Evolutionary conservation across 208 protist species (phyloP), one percentile per base, ranked within the genome.

Genomic region (Entamoeba invadens): DNA sequence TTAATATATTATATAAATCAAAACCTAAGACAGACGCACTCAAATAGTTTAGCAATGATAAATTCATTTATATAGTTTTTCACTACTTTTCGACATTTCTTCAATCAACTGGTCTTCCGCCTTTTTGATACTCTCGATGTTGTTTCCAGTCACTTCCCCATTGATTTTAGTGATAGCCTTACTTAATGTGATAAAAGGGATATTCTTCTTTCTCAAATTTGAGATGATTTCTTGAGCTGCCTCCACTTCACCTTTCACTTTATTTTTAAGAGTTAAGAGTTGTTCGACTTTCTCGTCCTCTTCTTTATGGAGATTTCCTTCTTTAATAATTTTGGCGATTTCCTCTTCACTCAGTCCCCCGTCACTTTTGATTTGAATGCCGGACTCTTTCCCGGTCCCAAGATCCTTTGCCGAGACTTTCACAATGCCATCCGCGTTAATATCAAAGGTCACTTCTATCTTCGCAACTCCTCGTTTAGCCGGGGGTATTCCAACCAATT

Each of bases 401-500:
- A 99, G 98, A 96, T 99, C 98, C 92, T 95, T 94, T 0, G 98
- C 98, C 45, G 95, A 96, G 2, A 99, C 98, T 93, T 98, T 97
- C 14, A 99, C 96, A 95, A 99, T 99, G 94, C 98, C 98, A 96
- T 99, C 98, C 94, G 97, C 98, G 95, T 99, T 98, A 35, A 99
- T 97, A 95, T 99, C 98, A 95, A 99, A 99, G 91, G 96, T 96
- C 45, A 99, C 98, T 95, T 99, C 98, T 93, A 99, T 99, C 96
- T 98, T 97, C 77, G 98, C 97, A 77, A 98, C 96, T 93, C 99
- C 99, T 92, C 97, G 95, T 93, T 97, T 98, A 0, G 97, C 97
- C 21, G 97, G 96, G 4, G 98, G 97, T 94, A 99, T 98, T 57
- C 97, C 97, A 21, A 96, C 93, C 0, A 98, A 95, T 25, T 97